Base-by-base conservation (phyloP, 208 protist genomes). In the Leishmania guyanensis region DNA sequence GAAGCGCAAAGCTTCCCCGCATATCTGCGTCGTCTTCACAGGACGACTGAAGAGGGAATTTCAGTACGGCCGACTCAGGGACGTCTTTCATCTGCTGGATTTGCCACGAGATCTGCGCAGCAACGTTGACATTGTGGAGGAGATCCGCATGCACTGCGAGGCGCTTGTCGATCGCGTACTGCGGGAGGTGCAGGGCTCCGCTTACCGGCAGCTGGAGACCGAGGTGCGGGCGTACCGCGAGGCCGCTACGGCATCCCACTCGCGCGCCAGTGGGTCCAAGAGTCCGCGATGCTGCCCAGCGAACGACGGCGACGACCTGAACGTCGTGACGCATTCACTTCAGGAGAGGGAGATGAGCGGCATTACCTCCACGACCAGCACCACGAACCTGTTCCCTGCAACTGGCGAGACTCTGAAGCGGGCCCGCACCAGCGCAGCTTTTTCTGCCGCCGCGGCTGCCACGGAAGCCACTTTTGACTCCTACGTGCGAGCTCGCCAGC, bases 81-180 rank as follows among this genome's bases (percentile, higher is more conserved):
- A 96, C 79, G 78, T 97, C n/a, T 79, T 94, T 33, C 92, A 97
- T 75, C 71, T 91, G 77, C 87, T 95, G 70, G 86, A 94, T 72
- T 84, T 97, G 39, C 86, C 92, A 20, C 75, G 77, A 10, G 91
- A 94, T 56, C 80, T 83, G 64, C 86, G 87, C 65, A 77, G 50
- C 33, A 81, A 84, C 81, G 64, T 75, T 14, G 89, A 92, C 56
- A 74, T 93, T 20, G 84, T 88, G 53, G 88, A 93, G 65, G 90
- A 97, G 82, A 84, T 94, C 17, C 81, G 84, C 50, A 85, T 90
- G 81, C 90, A 97, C 85, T 97, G 90, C 81, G 89, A 94, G 62
- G 90, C 83, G 26, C 82, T 97, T 72, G 77, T 95, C 17, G 79
- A 89, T 9, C 89, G 89, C 10, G 83, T 95, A 26, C 51, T 95